These are phyloP conservation scores for Paraconiothyrium sp. DNA, from an alignment of 2,329 filamentous ascomycete species.

Conservation along the genomic window DNA sequence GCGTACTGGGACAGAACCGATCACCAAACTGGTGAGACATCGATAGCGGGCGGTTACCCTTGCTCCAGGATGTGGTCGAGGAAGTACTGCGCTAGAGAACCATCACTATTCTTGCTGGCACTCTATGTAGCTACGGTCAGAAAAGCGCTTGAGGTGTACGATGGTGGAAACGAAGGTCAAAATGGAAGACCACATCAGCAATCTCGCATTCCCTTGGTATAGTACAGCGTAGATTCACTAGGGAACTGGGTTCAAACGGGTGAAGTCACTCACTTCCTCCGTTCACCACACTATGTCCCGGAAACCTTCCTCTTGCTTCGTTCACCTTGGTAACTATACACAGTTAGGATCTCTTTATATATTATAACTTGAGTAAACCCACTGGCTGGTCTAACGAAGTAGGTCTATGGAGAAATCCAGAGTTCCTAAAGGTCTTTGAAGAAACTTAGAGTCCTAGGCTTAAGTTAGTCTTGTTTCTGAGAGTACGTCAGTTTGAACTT, in stretches of 20 bases:
- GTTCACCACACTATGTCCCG: background rate
- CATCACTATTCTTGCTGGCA: too few relatives aligned
- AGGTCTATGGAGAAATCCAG: background rate
- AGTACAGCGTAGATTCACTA: too few relatives aligned
- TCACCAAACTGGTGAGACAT: too few relatives aligned
- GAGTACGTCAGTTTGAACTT: background rate
- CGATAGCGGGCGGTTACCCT: too few relatives aligned
- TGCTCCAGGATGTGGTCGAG: too few relatives aligned
- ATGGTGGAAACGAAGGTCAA: too few relatives aligned
- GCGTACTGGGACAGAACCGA: too few relatives aligned
- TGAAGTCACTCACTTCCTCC: background rate
- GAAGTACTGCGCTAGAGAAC: too few relatives aligned
- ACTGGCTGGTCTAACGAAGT: background rate
- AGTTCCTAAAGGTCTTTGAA: background rate
- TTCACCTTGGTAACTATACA: background rate
- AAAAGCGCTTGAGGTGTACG: too few relatives aligned
- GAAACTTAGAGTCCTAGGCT: background rate
- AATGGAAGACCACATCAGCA: background rate
- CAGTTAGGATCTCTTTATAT: background rate
- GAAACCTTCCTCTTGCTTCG: background rate
- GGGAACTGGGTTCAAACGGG: too few relatives aligned
- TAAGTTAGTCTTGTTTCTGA: background rate
- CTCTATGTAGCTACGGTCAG: too few relatives aligned
- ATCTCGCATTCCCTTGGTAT: too few relatives aligned
- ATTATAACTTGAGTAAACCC: background rate